Percentiles rank a stretch among this genome's conserved stretches.
phyloP scores from a whole-genome alignment of 345 rosid species.

The Euphorbia lathyris region DNA sequence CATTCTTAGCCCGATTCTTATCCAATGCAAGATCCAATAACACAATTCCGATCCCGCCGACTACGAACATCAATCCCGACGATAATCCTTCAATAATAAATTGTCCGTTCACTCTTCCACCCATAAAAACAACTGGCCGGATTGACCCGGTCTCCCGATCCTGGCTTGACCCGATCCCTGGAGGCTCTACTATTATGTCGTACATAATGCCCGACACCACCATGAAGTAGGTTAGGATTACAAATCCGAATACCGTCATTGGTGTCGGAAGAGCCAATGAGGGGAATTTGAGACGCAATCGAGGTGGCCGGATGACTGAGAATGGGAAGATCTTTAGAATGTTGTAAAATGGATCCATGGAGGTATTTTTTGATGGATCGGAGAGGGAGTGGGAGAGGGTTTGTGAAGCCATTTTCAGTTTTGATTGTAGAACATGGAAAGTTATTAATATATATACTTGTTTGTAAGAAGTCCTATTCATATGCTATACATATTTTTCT shows the following conservation, averaged over 20 bases:
- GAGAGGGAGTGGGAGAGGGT: no score
- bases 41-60: constrained; percentile 81
- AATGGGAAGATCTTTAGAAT: constrained; percentile 53
- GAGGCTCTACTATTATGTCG: constrained; percentile 92
- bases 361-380: no score
- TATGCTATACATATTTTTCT: no score
- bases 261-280: constrained; percentile 76
- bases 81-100: constrained; percentile 96
- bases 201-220: constrained; percentile 86
- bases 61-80: constrained; percentile 88
- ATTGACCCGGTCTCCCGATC: constrained; percentile 78
- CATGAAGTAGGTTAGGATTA: constrained; percentile 88
- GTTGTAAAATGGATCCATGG: constrained; percentile 67
- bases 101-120: constrained; percentile 89
- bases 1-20: constrained; percentile 69
- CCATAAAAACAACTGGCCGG: constrained; percentile 80
- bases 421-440: no score
- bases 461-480: no score
- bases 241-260: constrained; percentile 73
- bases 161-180: constrained; percentile 91
- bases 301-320: constrained; percentile 71
- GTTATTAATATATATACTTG: no score
- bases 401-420: no score
- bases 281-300: constrained; percentile 87
- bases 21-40: constrained; percentile 84